Base-by-base conservation (phyloP, 192 early-diverging fungal species). In the Backusella sp. region DNA sequence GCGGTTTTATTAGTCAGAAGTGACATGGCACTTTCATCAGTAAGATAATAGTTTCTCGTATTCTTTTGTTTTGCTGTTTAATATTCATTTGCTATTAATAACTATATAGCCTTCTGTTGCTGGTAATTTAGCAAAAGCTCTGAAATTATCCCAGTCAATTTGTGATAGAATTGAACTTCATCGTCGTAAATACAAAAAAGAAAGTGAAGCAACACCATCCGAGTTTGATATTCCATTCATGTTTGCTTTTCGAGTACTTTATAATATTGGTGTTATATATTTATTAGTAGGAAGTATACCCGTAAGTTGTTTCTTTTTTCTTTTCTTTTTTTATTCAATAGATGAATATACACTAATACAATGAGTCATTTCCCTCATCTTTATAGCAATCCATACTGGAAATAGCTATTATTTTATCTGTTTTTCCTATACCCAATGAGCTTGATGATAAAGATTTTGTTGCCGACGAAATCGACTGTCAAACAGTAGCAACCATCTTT, bases 241-340 rank as follows among this genome's bases (percentile, higher is more conserved):
- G 79, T 74, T 81, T 69, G 79, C 79, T 15, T 81, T 81, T 62
- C 75, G 79, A 11, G 73, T 81, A 11, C 68, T 81, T 19, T 81
- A 81, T 39, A 81, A 77, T 62, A 81, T 81, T 77, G 79, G 72
- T 21, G 73, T 81, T 41, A 81, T 81, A 41, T 81, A 81, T 77
- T 68, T 81, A 35, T 41, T 81, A 17, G 79, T 81, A 19, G 79
- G 79, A 0, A 81, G 76, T 59, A 37, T 81, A 56, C 79, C 76
- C 56, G 79, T 77, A 81, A 70, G 69, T 34, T 41, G 9, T 44
- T 68, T 32, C 30, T 32, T 32, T 32, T 1, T 32, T 32, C 1
- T 39, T 66, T 30, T n/a, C n/a, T 34, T 6, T 8, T 17, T 14
- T 32, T 19, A 30, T 67, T 28, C n/a, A 39, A 68, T 11, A 14